Base-by-base conservation (phyloP, 2,329 filamentous ascomycete species). In the Scopulariopsis brevicaulis region DNA sequence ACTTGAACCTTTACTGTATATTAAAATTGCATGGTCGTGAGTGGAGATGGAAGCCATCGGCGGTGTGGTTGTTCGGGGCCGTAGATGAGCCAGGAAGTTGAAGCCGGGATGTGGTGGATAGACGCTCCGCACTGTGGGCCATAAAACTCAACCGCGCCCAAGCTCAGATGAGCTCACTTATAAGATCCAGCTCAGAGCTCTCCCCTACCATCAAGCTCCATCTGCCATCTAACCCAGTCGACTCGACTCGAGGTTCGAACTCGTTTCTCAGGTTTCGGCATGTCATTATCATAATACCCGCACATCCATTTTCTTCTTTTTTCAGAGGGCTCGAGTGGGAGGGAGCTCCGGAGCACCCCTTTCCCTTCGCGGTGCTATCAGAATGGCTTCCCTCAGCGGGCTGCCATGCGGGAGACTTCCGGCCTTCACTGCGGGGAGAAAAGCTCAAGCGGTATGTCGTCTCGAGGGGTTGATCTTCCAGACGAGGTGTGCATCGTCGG, bases 401-500 rank as follows among this genome's bases (percentile, higher is more conserved):
- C n/a, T 22, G 20, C 10, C n/a, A 10, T 5, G 20, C 8, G 22
- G 6, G n/a, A 50, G 11, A 24, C 3, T 24, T 8, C 46, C n/a
- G 6, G 15, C 20, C 43, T n/a, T 7, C 37, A 40, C 22, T 14
- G 5, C 46, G 20, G n/a, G 20, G 6, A 24, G 11, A 11, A 7
- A 24, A 24, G 11, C 46, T 2, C 11, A 20, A n/a, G 12, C 10
- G 20, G 46, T 6, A 12, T 50, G 46, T 22, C n/a, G 20, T 22
- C 18, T 50, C 5, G 1, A 11, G 12, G 3, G 11, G 2, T 7
- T 24, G 46, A n/a, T 2, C n/a, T 5, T 3, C 7, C n/a, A 20
- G 10, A 32, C 54, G 14, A 53, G 58, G 18, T 63, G 62, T 18
- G 65, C 60, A 56, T 65, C 66, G 0, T 69, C 78, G 0, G 91